Percentiles rank a stretch among this genome's conserved stretches.
Conservation (phyloP, 345 rosid species). For the Orychophragmus violaceus region DNA sequence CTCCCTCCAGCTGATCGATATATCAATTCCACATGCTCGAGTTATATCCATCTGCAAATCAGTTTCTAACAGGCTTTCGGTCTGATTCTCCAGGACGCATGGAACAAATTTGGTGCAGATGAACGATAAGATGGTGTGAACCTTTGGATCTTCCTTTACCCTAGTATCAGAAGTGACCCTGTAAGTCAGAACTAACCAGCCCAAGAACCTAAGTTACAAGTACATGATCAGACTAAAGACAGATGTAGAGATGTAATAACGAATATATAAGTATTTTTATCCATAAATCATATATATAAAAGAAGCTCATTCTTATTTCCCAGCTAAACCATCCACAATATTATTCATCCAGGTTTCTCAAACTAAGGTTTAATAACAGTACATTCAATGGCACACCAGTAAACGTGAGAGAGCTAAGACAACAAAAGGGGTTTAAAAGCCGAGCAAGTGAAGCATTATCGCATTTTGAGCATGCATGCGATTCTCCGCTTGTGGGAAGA, state of each 20-base stretch:
- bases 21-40: background rate
- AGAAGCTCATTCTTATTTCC: slow-evolving; percentile 12
- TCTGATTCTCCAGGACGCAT: too few species aligned
- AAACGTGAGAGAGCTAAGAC: background rate
- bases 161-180: background rate
- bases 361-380: background rate
- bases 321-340: background rate
- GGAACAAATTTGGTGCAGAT: too few species aligned
- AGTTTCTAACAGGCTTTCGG: background rate
- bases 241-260: slow-evolving; percentile 27
- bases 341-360: slow-evolving; percentile 11
- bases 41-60: background rate
- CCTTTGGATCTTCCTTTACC: too few species aligned
- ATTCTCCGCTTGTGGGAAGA: slow-evolving; percentile 93
- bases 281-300: slow-evolving; percentile 16
- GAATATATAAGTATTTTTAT: background rate
- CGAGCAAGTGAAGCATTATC: slow-evolving; percentile 72
- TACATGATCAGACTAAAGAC: slow-evolving; percentile 1
- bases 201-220: slow-evolving; percentile 6
- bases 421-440: slow-evolving; percentile 31
- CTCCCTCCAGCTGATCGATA: background rate
- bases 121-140: too few species aligned
- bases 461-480: slow-evolving; percentile 97
- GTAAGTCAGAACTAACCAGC: background rate
- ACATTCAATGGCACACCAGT: background rate